Evolutionary conservation across 129 eudicot species (phyloP), one percentile per base, ranked within the genome.

Genomic region (Rutidosis leptorrhynchoides): DNA sequence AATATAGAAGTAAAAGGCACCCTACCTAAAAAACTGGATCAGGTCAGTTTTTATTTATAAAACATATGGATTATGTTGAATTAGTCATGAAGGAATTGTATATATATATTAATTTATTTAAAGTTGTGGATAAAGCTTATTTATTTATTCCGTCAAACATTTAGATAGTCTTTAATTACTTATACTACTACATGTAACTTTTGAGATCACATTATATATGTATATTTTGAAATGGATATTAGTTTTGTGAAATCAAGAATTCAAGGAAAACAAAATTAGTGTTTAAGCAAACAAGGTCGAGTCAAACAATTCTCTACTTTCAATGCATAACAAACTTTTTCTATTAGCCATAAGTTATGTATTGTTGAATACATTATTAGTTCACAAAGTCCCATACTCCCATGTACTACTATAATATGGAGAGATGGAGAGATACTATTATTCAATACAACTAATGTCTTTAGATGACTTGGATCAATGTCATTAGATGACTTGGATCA

Each of bases 251-350:
- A 64, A 40, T 7, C 32, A 35, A 63, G 30, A 45, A 37, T 20
- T 17, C 4, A 7, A 23, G 11, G 55, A 64, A 12, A 55, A 64
- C 55, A 21, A 64, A 23, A 40, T 64, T 64, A 40, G 68, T 64
- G 14, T 23, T 37, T 22, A 63, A 21, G 54, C 68, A 63, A 35
- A 62, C 67, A 22, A 62, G 67, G 32, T 7, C 3, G 62, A 63
- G 22, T 63, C 68, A 40, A 10, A 62, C 40, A 20, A 4, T 23
- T 64, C 24, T 24, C 37, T 64, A 14, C 23, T 23, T 24, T 43
- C 37, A 5, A 56, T 56, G 28, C 45, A 37, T 54, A 35, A 37
- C 57, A 17, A 22, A 4, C 24, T 17, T 57, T 29, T 21, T 37
- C 15, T 63, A 45, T 37, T 37, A 37, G 4, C 2, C 53, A 2